A percentile compares a stretch with the other conserved stretches of the same genome.
These are phyloP conservation scores for Nosema muscidifuracis DNA, from an alignment of 371 early-diverging fungal genomes.

Conservation along the genomic window DNA sequence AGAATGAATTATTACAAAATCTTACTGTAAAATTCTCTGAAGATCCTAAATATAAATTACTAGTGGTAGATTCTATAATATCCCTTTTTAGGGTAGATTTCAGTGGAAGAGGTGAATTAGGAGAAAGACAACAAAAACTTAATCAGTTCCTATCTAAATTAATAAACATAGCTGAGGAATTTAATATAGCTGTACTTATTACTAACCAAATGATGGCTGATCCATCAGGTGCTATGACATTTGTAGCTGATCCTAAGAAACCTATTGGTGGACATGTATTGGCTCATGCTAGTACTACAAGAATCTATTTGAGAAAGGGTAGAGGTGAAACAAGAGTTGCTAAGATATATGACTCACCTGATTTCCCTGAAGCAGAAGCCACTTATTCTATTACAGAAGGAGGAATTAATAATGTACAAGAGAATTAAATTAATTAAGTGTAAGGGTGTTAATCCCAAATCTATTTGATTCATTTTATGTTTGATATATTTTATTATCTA, in stretches of 20 bases:
- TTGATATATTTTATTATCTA: too few species aligned
- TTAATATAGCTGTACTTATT: conserved; percentile 89
- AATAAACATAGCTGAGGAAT: conserved; percentile 81
- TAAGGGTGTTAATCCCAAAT: too few species aligned
- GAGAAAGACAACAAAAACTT: conserved; percentile 88
- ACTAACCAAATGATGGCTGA: conserved; percentile 95
- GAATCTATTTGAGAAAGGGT: conserved; percentile 66
- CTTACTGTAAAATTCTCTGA: conserved; percentile 93
- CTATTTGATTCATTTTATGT: too few species aligned
- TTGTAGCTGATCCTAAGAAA: conserved; percentile 85
- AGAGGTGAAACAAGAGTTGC: conserved; percentile 67
- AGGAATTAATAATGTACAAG: conserved; percentile 70
- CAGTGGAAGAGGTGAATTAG: conserved; percentile 91
- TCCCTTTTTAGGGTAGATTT: conserved; percentile 93
- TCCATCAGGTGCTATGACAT: conserved; percentile 83
- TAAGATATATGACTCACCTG: conserved; percentile 67
- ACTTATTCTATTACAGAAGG: conserved; percentile 69
- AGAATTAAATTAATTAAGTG: conserved; percentile 63
- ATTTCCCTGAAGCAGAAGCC: conserved; percentile 68
- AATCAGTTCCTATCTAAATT: conserved; percentile 80
- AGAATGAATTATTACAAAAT: conserved; percentile 74
- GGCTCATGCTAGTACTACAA: conserved; percentile 80
- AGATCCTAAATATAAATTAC: conserved; percentile 70
- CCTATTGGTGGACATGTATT: conserved; percentile 96
- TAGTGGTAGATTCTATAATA: conserved; percentile 91